Evolutionary conservation across 1,284 basidiomycete genomes (phyloP).

Genomic region (Vanrija pseudolonga): DNA sequence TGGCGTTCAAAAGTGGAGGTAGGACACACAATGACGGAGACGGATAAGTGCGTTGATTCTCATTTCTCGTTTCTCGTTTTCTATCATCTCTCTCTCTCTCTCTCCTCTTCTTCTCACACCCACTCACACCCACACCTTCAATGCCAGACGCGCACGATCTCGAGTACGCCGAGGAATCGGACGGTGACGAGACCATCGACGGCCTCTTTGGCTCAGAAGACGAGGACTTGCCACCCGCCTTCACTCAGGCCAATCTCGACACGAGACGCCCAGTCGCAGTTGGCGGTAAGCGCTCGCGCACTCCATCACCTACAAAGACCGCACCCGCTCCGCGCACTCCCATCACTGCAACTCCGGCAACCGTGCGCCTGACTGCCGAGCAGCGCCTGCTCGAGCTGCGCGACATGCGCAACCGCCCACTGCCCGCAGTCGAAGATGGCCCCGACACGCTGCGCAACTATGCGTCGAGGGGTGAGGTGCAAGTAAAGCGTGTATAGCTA

Average conservation of each 20-base stretch:
- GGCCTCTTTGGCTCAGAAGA: conserved; percentile 33
- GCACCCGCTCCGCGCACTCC: background rate
- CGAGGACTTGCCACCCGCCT: conserved; percentile 12
- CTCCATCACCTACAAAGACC: no score
- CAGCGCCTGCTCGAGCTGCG: conserved; percentile 7
- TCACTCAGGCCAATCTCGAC: background rate
- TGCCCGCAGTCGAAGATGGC: background rate
- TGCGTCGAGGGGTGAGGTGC: conserved; percentile 3
- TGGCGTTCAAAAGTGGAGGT: no score
- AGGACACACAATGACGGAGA: no score
- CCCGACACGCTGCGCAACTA: background rate
- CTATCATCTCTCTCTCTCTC: no score
- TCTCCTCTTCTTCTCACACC: background rate
- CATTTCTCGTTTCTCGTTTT: no score
- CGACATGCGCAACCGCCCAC: background rate
- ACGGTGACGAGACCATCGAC: conserved; percentile 23
- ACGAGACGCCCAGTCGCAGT: conserved; percentile 1
- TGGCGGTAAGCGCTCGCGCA: no score
- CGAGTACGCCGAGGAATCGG: conserved; percentile 32
- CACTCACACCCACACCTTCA: background rate
- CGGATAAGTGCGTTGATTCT: no score
- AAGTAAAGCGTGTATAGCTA: background rate
- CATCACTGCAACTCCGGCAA: background rate
- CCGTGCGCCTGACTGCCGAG: background rate
- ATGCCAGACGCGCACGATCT: conserved; percentile 23